Percentiles rank a stretch among this genome's conserved stretches.
phyloP scores from a whole-genome alignment of 2,329 filamentous ascomycete genomes.

The Sclerotiophoma versabilis region DNA sequence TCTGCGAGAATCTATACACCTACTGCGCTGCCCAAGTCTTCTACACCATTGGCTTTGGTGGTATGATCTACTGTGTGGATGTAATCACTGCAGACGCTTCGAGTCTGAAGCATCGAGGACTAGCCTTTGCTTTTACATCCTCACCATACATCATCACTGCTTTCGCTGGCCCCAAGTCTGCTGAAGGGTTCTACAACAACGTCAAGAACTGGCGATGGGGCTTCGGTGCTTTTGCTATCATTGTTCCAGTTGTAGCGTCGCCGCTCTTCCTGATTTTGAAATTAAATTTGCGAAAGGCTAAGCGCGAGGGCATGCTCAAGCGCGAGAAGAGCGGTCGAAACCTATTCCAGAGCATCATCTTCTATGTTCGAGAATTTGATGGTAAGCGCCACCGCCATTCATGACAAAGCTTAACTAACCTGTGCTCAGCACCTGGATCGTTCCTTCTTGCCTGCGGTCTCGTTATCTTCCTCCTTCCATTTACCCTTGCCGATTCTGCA shows the following conservation, averaged over 20 bases:
- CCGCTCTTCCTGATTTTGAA: conserved; percentile 65
- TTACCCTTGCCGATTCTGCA: conserved; percentile 62
- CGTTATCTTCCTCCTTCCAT: conserved; percentile 55
- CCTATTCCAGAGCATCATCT: conserved; percentile 50
- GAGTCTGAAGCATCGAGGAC: conserved; percentile 63
- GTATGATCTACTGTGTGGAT: conserved; percentile 66
- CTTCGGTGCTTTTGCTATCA: conserved; percentile 70
- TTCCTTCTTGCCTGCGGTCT: conserved; percentile 54
- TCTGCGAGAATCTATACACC: conserved; percentile 60
- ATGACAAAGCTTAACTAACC: not conserved
- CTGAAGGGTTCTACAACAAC: conserved; percentile 54
- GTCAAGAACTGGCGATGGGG: conserved; percentile 61
- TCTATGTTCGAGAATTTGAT: conserved; percentile 50
- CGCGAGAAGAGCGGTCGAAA: conserved; percentile 56
- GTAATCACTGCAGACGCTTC: conserved; percentile 69
- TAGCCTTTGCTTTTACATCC: conserved; percentile 61
- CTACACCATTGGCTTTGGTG: conserved; percentile 65
- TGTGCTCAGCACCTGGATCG: conserved; percentile 52
- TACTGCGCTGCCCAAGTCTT: conserved; percentile 35
- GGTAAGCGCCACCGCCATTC: conserved; percentile 51
- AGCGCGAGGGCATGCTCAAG: conserved; percentile 60
- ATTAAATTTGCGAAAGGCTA: conserved; percentile 60
- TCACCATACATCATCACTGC: conserved; percentile 29
- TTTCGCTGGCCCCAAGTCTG: conserved; percentile 25
- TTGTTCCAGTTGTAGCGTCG: conserved; percentile 65